Conservation (phyloP, 1,284 basidiomycete species). For the Austropuccinia psidii region DNA sequence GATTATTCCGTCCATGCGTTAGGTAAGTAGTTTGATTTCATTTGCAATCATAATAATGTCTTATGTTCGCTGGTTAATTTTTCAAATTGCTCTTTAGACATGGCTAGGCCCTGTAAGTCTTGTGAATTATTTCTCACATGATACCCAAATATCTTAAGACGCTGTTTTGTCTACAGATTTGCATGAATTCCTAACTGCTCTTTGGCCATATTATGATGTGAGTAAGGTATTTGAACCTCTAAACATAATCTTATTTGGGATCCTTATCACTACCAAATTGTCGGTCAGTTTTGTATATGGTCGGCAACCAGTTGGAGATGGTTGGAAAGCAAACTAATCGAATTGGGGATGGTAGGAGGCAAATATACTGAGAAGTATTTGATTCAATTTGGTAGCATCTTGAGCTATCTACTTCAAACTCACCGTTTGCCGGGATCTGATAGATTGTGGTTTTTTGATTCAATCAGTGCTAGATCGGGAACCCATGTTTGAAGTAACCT, state of each 20-base stretch:
- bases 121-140: background rate
- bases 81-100: slow-evolving; percentile 19
- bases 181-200: slow-evolving; percentile 60
- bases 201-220: slow-evolving; percentile 46
- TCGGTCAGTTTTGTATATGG: slow-evolving; percentile 46
- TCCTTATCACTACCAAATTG: slow-evolving; percentile 49
- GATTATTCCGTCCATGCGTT: slow-evolving; percentile 31
- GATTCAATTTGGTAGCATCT: slow-evolving; percentile 49
- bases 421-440: slow-evolving; percentile 5
- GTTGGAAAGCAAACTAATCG: slow-evolving; percentile 81
- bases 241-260: slow-evolving; percentile 65
- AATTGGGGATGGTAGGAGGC: slow-evolving; percentile 72
- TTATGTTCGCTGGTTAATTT: background rate
- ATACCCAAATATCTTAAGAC: background rate
- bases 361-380: slow-evolving; percentile 58
- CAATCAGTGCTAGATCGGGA: slow-evolving; percentile 61
- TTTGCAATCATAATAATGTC: background rate
- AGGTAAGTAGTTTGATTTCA: background rate
- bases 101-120: slow-evolving; percentile 32
- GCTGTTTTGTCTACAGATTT: slow-evolving; percentile 52
- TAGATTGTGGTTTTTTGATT: slow-evolving; percentile 33
- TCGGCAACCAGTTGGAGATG: slow-evolving; percentile 78
- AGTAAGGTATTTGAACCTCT: slow-evolving; percentile 49
- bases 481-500: slow-evolving; percentile 81
- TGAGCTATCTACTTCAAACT: slow-evolving; percentile 51